Percentiles rank a stretch among this genome's conserved stretches.
These are phyloP conservation scores for Cyberlindnera subsufficiens DNA, from an alignment of 805 yeast species.

Conservation along the genomic window DNA sequence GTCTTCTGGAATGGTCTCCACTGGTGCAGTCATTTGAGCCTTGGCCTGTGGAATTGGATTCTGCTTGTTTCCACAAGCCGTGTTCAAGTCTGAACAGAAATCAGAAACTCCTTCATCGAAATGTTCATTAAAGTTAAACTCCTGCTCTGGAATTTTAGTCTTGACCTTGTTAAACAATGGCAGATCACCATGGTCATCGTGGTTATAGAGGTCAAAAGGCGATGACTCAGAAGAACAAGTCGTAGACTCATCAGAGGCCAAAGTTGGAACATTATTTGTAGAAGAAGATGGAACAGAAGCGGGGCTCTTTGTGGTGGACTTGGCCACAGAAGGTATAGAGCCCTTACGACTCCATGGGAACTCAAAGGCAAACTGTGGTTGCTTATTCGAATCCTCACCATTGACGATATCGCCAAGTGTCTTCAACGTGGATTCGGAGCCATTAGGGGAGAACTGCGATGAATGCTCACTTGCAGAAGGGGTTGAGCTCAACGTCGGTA, in stretches of 20 bases:
- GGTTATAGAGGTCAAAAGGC: conserved; percentile 24
- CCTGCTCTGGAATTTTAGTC: conserved; percentile 12
- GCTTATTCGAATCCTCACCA: conserved; percentile 4
- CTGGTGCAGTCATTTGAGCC: conserved; percentile 6
- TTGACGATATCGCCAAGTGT: conserved; percentile 2
- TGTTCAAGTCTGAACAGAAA: conserved; percentile 70
- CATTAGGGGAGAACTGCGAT: conserved; percentile 13
- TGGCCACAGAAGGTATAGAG: conserved; percentile 6
- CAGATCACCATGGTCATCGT: conserved; percentile 15
- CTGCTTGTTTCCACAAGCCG: conserved; percentile 77
- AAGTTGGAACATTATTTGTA: conserved; percentile 15
- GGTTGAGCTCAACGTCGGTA: conserved; percentile 13
- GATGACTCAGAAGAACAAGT: conserved; percentile 22
- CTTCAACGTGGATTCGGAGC: conserved; percentile 9
- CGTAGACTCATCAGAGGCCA: conserved; percentile 24
- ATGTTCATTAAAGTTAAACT: conserved; percentile 32
- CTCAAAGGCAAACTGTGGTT: conserved; percentile 38
- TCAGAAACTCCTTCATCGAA: conserved; percentile 68
- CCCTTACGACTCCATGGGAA: conserved; percentile 44
- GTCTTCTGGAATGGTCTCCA: background rate
- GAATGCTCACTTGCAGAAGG: conserved; percentile 8
- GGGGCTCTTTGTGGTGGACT: conserved; percentile 3
- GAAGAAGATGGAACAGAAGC: conserved; percentile 5
- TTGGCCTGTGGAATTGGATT: conserved; percentile 54
- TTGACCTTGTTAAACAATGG: conserved; percentile 16